A percentile compares a stretch with the other conserved stretches of the same genome.
phyloP scores from a whole-genome alignment of 345 rosid species.

The Populus tremula region DNA sequence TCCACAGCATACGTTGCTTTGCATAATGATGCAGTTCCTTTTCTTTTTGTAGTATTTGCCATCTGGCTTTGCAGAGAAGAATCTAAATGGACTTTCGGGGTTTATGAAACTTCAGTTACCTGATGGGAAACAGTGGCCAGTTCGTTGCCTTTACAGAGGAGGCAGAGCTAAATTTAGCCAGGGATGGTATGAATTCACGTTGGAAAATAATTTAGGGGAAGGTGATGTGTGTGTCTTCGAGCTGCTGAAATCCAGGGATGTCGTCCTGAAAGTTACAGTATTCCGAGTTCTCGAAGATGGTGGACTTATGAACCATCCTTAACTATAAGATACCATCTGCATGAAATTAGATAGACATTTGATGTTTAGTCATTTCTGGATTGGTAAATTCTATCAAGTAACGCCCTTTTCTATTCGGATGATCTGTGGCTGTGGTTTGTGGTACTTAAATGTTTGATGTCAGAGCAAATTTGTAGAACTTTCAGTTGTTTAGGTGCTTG shows the following conservation, averaged over 20 bases:
- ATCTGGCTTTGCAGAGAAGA: conserved; percentile 79
- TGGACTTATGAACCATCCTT: conserved; percentile 20
- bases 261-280: conserved; percentile 75
- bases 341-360: conserved; percentile 12
- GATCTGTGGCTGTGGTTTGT: conserved; percentile 17
- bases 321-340: conserved; percentile 11
- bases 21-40: background rate
- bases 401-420: conserved; percentile 9
- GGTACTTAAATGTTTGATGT: conserved; percentile 22
- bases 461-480: conserved; percentile 22
- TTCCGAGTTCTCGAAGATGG: conserved; percentile 50
- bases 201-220: conserved; percentile 80
- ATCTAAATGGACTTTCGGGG: conserved; percentile 75
- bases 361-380: conserved; percentile 20
- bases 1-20: background rate
- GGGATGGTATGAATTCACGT: conserved; percentile 89
- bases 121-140: conserved; percentile 83
- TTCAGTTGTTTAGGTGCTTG: conserved; percentile 25
- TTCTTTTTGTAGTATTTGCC: conserved; percentile 64
- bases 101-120: conserved; percentile 74
- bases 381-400: conserved; percentile 16
- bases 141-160: conserved; percentile 80
- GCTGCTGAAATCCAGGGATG: conserved; percentile 62
- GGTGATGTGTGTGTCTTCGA: conserved; percentile 87
- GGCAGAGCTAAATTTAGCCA: conserved; percentile 83